Evolutionary conservation across 805 yeast genomes (phyloP).

Genomic region (Suhomyces faveliae): DNA sequence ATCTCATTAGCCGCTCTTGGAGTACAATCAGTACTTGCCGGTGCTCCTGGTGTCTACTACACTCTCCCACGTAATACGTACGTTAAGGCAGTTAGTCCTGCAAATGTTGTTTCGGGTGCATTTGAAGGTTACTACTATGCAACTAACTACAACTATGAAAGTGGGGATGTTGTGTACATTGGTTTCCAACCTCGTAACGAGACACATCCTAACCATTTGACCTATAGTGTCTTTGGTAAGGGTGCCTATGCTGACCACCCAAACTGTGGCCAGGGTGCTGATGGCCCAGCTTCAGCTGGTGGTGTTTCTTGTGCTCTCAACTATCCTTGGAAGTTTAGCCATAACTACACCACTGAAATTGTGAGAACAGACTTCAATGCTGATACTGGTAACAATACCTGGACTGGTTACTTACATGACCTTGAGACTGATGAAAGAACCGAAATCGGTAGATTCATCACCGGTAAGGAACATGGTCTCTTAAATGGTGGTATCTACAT

Average conservation of each 20-base stretch:
- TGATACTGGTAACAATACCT: not conserved
- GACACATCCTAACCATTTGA: not conserved
- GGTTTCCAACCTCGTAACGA: constrained; percentile 2
- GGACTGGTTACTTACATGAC: constrained; percentile 1
- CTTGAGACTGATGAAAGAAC: not conserved
- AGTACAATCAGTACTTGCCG: too few relatives aligned
- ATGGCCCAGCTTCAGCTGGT: constrained; percentile 1
- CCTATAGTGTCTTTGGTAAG: constrained; percentile 9
- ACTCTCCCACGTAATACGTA: not conserved
- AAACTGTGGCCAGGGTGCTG: constrained; percentile 9
- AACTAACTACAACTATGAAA: not conserved
- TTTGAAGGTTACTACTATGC: constrained; percentile 2
- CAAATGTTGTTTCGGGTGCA: not conserved
- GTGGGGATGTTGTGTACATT: not conserved
- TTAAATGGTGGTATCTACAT: not conserved
- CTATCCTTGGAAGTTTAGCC: constrained; percentile 4
- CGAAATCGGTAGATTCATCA: not conserved
- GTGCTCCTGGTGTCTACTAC: not conserved
- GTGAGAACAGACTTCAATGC: not conserved
- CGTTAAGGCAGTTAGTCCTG: not conserved
- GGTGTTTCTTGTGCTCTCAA: constrained; percentile 5
- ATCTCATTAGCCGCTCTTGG: too few relatives aligned
- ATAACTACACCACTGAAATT: constrained; percentile 5
- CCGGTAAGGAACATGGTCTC: not conserved
- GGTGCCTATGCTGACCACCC: not conserved